A percentile compares a stretch with the other conserved stretches of the same genome.
Evolutionary conservation across 1,284 basidiomycete species (phyloP).

Genomic region (Ganoderma meredithae): DNA sequence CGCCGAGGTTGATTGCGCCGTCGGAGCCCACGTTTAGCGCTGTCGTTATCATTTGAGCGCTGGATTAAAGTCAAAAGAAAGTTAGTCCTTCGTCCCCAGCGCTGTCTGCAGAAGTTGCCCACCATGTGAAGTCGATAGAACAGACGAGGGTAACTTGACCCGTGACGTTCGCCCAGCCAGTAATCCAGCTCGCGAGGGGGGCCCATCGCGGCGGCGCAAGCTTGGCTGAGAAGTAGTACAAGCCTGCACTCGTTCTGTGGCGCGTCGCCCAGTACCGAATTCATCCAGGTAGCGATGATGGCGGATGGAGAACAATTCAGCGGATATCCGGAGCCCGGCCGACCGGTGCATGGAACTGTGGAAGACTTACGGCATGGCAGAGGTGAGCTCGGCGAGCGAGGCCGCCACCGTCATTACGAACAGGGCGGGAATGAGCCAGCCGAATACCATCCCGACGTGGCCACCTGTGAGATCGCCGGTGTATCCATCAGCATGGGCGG

Average conservation of each 20-base stretch:
- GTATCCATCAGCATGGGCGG: neutral
- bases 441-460: conserved; percentile 80
- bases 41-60: conserved; percentile 79
- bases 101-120: conserved; percentile 20
- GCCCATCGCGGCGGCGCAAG: conserved; percentile 67
- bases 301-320: neutral
- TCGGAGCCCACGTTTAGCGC: conserved; percentile 69
- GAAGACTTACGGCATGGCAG: conserved; percentile 74
- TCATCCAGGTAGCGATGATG: neutral
- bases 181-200: conserved; percentile 78
- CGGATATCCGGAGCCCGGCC: neutral
- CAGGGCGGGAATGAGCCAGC: conserved; percentile 76
- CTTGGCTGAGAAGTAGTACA: conserved; percentile 81
- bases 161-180: conserved; percentile 72
- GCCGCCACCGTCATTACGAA: conserved; percentile 73
- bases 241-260: conserved; percentile 56
- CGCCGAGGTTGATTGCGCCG: conserved; percentile 56
- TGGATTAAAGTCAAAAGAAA: conserved; percentile 25
- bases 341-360: neutral
- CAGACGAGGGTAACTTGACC: conserved; percentile 72
- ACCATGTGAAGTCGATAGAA: conserved; percentile 79
- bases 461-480: conserved; percentile 53
- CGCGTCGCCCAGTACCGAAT: neutral
- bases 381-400: conserved; percentile 76
- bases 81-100: neutral